Base-by-base conservation (phyloP, 352 stramenopile species). In the Globisporangium polare region DNA sequence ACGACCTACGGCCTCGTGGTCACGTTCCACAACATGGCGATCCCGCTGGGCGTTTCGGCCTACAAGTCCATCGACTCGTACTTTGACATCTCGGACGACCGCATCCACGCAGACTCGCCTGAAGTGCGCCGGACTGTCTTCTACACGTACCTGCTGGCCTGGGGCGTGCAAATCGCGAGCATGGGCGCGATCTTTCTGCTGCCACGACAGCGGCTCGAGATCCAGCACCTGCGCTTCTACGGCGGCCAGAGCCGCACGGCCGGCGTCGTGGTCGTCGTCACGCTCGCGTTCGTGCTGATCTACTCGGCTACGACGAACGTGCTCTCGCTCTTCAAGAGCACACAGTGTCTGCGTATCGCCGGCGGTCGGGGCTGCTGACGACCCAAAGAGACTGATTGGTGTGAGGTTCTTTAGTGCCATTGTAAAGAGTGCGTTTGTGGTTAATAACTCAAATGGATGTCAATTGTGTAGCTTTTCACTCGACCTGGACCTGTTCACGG, bases 41-140 rank as follows among this genome's bases (percentile, higher is more conserved):
- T 82, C 62, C 53, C 78, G 20, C 53, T 88, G 27, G 80, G 73
- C 17, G 65, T 86, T 29, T 68, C 68, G 22, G 33, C 84, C n/a
- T 79, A 72, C 64, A 89, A 90, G 67, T 74, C 74, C 46, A 63
- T 90, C 27, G 78, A 88, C 65, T 76, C 76, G 35, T 71, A 69
- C 33, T 88, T 89, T 50, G 62, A 74, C 41, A 68, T 90, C 22
- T 65, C 70, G 15, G 84, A 83, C 56, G 42, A 75, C 8, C 68
- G 78, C 56, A 69, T 86, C 50, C 69, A 80, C 74, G 61, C 46
- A 0, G 82, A 91, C 69, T 83, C 76, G 52, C 58, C 41, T 0
- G 29, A 59, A 29, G 74, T 86, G 46, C 80, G 80, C 9, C 59
- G 49, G 13, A 66, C 86, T n/a, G 65, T 78, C 3, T 83, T 76